A percentile compares a stretch with the other conserved stretches of the same genome.
Conservation (phyloP, 2,329 filamentous ascomycete species). For the Amauroascus niger region DNA sequence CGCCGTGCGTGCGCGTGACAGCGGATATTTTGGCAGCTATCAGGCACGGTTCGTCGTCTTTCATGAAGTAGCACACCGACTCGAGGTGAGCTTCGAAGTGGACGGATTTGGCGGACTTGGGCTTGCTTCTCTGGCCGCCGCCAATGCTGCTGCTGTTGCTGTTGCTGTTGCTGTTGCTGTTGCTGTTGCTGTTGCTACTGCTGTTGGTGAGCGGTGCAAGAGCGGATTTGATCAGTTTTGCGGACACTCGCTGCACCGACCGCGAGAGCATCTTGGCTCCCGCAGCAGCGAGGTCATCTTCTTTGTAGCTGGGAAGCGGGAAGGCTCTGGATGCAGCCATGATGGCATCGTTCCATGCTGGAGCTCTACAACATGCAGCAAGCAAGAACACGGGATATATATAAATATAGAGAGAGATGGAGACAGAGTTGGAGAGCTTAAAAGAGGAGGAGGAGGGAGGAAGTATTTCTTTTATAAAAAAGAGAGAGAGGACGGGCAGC, state of each 20-base stretch:
- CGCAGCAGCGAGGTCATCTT: constrained; percentile 6
- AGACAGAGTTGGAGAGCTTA: too few relatives aligned
- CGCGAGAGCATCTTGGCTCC: constrained; percentile 9
- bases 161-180: too few relatives aligned
- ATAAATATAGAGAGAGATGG: too few relatives aligned
- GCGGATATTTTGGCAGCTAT: constrained; percentile 8
- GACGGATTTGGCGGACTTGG: constrained; percentile 8
- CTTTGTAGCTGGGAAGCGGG: not conserved
- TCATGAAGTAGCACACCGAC: constrained; percentile 9
- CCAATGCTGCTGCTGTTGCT: too few relatives aligned
- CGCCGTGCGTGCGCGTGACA: constrained; percentile 5
- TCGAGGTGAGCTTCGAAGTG: constrained; percentile 11
- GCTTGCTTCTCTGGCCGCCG: not conserved
- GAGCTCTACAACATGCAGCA: not conserved
- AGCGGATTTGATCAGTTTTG: constrained; percentile 5
- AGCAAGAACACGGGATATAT: too few relatives aligned
- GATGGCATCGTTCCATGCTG: constrained; percentile 5
- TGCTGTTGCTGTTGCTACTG: too few relatives aligned
- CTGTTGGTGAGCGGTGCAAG: too few relatives aligned
- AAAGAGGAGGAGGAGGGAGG: too few relatives aligned
- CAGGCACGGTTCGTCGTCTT: constrained; percentile 9
- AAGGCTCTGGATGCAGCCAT: constrained; percentile 9
- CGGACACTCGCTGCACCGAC: constrained; percentile 9
- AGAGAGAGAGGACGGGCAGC: not conserved
- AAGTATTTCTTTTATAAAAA: too few relatives aligned